Conservation (phyloP, 2,329 filamentous ascomycete genomes). For the Diplodia seriata region DNA sequence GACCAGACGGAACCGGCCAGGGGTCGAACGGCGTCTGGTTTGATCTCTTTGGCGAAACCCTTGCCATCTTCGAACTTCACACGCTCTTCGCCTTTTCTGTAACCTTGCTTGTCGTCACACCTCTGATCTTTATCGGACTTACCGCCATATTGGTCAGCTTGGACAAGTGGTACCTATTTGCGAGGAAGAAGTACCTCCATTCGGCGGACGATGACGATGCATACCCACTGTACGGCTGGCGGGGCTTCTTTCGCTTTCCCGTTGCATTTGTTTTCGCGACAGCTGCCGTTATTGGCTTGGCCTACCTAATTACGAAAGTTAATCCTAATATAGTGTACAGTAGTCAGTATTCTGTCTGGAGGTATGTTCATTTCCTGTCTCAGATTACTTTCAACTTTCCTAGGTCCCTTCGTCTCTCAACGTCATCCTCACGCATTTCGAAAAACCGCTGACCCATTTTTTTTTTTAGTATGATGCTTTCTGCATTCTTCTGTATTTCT, state of each 20-base stretch:
- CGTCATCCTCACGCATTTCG: neutral
- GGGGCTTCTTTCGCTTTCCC: constrained; percentile 84
- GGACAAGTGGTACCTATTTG: constrained; percentile 90
- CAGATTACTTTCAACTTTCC: neutral
- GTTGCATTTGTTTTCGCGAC: constrained; percentile 73
- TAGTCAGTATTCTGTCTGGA: constrained; percentile 85
- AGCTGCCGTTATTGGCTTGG: constrained; percentile 72
- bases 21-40: constrained; percentile 86
- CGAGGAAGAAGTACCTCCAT: constrained; percentile 67
- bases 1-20: constrained; percentile 67
- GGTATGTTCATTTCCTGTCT: constrained; percentile 38
- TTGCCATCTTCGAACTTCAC: constrained; percentile 79
- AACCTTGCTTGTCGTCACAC: constrained; percentile 79
- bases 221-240: constrained; percentile 74
- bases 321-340: constrained; percentile 94
- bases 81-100: constrained; percentile 87
- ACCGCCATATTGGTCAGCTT: constrained; percentile 71
- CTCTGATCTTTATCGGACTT: constrained; percentile 73
- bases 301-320: constrained; percentile 77
- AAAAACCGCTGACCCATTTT: constrained; percentile 1
- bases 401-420: neutral
- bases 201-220: constrained; percentile 65
- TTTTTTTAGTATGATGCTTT: constrained; percentile 72
- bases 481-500: constrained; percentile 77
- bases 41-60: constrained; percentile 81